phyloP scores from a whole-genome alignment of 2,329 filamentous ascomycete genomes.

The Xylaria digitata region DNA sequence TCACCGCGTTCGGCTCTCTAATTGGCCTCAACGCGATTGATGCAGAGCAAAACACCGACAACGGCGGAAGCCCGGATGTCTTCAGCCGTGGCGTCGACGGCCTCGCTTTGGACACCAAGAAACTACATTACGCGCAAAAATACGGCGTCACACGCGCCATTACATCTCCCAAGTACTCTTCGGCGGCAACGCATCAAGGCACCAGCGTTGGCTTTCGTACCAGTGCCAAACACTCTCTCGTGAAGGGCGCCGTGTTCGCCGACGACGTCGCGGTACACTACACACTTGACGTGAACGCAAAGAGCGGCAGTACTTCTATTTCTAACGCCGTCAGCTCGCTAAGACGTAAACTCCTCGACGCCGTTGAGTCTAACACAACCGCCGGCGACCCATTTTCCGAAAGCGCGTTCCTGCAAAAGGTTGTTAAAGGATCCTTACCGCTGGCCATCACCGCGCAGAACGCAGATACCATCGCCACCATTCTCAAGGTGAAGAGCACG shows the following conservation, averaged over 20 bases:
- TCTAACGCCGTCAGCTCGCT: conserved; percentile 54
- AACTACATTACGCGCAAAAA: conserved; percentile 62
- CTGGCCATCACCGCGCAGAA: conserved; percentile 70
- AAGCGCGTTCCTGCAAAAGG: conserved; percentile 62
- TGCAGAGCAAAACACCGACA: conserved; percentile 65
- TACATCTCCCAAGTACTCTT: conserved; percentile 63
- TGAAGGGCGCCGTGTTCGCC: conserved; percentile 63
- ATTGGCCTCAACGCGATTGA: conserved; percentile 74
- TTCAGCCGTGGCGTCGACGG: conserved; percentile 71
- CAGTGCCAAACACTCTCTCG: conserved; percentile 58
- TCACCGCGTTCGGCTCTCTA: conserved; percentile 69
- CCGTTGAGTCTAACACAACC: conserved; percentile 55
- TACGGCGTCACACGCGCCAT: conserved; percentile 71
- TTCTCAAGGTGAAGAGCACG: conserved; percentile 68
- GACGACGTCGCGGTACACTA: conserved; percentile 69
- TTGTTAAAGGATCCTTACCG: conserved; percentile 64
- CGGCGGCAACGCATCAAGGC: conserved; percentile 61
- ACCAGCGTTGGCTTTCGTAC: conserved; percentile 70
- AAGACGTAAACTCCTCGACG: conserved; percentile 49
- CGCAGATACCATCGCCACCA: conserved; percentile 70
- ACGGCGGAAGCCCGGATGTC: conserved; percentile 57
- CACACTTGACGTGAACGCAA: conserved; percentile 62
- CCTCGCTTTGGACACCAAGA: conserved; percentile 65
- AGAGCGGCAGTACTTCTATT: conserved; percentile 59
- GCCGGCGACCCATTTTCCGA: conserved; percentile 59